A percentile compares a stretch with the other conserved stretches of the same genome.
phyloP scores from a whole-genome alignment of 768 basidiomycete species.

The Podaxis mareebaensis region DNA sequence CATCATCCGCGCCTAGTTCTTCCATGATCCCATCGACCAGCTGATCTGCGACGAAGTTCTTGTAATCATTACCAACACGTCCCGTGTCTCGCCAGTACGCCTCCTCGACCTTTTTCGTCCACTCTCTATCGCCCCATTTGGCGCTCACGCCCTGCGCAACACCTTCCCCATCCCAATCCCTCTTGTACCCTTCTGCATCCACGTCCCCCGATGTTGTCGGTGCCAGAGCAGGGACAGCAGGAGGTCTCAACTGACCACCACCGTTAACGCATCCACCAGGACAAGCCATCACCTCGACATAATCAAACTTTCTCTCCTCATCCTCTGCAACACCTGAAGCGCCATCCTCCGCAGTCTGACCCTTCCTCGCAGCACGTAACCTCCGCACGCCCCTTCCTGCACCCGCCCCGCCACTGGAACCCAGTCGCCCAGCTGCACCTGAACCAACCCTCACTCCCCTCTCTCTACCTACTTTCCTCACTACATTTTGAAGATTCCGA shows the following conservation, averaged over 20 bases:
- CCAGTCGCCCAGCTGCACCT: slow-evolving; percentile 34
- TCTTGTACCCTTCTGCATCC: slow-evolving; percentile 66
- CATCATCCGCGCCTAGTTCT: slow-evolving; percentile 31
- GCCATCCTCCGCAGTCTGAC: slow-evolving; percentile 29
- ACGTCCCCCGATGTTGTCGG: background rate
- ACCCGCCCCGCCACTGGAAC: slow-evolving; percentile 20
- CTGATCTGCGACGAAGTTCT: slow-evolving; percentile 29
- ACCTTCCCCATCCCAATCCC: slow-evolving; percentile 63
- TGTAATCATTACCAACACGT: background rate
- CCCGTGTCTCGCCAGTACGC: slow-evolving; percentile 67
- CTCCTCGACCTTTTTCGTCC: slow-evolving; percentile 79
- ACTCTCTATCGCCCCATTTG: slow-evolving; percentile 82
- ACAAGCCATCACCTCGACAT: slow-evolving; percentile 99
- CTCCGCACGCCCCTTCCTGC: slow-evolving; percentile 21
- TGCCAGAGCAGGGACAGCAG: background rate
- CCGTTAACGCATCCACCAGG: slow-evolving; percentile 97
- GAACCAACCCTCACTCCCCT: slow-evolving; percentile 69
- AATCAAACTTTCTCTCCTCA: slow-evolving; percentile 67
- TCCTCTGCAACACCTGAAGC: slow-evolving; percentile 20
- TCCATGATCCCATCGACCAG: slow-evolving; percentile 22
- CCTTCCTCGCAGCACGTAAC: slow-evolving; percentile 27
- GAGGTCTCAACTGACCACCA: slow-evolving; percentile 78
- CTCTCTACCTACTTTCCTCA: slow-evolving; percentile 88
- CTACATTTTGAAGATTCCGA: slow-evolving; percentile 95
- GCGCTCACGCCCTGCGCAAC: slow-evolving; percentile 49